Base-by-base conservation (phyloP, 495 filamentous ascomycete species). In the Hypoxylon trugodes region DNA sequence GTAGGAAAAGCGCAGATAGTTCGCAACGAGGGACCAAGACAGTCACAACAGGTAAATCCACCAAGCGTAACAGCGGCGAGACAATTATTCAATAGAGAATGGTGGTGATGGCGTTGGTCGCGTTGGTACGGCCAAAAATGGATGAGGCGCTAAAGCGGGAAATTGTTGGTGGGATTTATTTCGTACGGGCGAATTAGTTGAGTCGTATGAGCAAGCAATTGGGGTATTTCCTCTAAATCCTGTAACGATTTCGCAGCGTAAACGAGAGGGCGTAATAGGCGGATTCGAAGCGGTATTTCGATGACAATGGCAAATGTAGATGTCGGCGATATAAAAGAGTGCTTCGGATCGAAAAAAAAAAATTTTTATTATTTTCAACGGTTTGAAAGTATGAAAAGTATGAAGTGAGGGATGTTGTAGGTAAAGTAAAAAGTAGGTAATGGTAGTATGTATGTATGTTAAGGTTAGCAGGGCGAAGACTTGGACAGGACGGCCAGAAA, bases 21-120 rank as follows among this genome's bases (percentile, higher is more conserved):
- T 48, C 43, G 63, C 45, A 66, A 57, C 51, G 50, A 52, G n/a
- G 41, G 56, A 56, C 45, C 63, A 57, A 45, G 41, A 40, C 42
- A 57, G 38, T 49, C 58, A 67, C 52, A 59, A 48, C 48, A 56
- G 43, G 25, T 50, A 58, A 55, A 53, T 63, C 51, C 58, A 61
- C 58, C 46, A 54, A 41, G 10, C 43, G 62, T 50, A 51, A 59
- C 55, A 55, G 55, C 49, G 48, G 47, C 26, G 26, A 36, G 38
- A 60, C 24, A 15, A 12, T 37, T 28, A 26, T 35, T 28, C 42
- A 56, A 40, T 25, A 68, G 54, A 18, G 38, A 59, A 37, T 47
- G 51, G 21, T 38, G 64, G 33, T 45, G 21, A 36, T 51, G 30
- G 43, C 10, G 13, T 7, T 26, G 21, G 22, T 26, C 24, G 15